Evolutionary conservation across 495 filamentous ascomycete species (phyloP).

Genomic region (Parathielavia appendiculata): DNA sequence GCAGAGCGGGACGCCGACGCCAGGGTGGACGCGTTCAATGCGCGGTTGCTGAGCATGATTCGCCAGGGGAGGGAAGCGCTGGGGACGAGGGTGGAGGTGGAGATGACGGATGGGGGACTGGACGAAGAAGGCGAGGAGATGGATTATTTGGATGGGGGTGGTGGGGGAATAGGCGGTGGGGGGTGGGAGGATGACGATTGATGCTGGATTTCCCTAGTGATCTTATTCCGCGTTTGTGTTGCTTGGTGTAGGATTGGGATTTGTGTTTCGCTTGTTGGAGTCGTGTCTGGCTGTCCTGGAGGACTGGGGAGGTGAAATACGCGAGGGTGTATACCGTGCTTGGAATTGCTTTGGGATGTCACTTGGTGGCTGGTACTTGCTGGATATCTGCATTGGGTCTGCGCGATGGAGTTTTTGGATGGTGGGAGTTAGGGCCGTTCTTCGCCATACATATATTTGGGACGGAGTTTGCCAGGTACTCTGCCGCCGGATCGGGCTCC

Average conservation of each 20-base stretch:
- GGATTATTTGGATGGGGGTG: slow-evolving; percentile 38
- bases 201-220: slow-evolving; percentile 3
- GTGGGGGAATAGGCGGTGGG: slow-evolving; percentile 14
- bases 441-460: not conserved
- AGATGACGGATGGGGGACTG: slow-evolving; percentile 43
- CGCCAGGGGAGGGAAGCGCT: slow-evolving; percentile 80
- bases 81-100: slow-evolving; percentile 72
- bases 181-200: slow-evolving; percentile 42
- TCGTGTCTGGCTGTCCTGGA: too few relatives aligned
- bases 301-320: too few relatives aligned
- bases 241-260: not conserved
- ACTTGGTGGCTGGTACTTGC: not conserved
- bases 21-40: slow-evolving; percentile 70
- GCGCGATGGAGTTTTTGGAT: not conserved
- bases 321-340: too few relatives aligned
- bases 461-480: not conserved
- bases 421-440: not conserved
- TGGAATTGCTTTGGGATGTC: not conserved
- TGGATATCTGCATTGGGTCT: not conserved
- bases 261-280: not conserved
- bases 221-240: not conserved
- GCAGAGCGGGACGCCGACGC: slow-evolving; percentile 76
- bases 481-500: too few relatives aligned
- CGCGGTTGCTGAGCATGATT: slow-evolving; percentile 77
- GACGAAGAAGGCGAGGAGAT: not conserved